Base-by-base conservation (phyloP, 2,329 filamentous ascomycete genomes). In the Penicillium capsulatum region DNA sequence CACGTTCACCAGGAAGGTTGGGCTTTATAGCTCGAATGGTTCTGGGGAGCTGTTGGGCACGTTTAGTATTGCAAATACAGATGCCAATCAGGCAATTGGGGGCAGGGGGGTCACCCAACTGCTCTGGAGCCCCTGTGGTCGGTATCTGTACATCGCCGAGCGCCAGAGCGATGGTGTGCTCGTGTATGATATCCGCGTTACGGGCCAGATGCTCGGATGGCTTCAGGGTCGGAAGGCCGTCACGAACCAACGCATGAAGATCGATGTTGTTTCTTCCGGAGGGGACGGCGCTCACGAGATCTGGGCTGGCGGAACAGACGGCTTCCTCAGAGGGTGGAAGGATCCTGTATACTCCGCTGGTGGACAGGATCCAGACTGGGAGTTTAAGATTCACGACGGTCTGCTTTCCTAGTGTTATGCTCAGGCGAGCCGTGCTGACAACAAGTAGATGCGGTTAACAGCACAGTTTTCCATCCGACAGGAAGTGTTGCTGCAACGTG, bases 251-350 rank as follows among this genome's bases (percentile, higher is more conserved):
- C 68, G 71, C n/a, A 56, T 82, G 41, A 71, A 72, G 2, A 67
- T 80, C 17, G 76, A 81, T 56, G 51, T 81, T 4, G 64, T 67
- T 8, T 35, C 58, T 19, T 48, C 54, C 45, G 32, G 60, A 36
- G 31, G 59, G 14, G 53, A 55, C 17, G 62, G 58, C 8, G 62
- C 66, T 7, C 68, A 73, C 50, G 75, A 81, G 51, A 60, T 83
- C 14, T 81, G 77, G 77, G 71, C 67, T 31, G 80, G 80, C 7
- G 78, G 77, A 0, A 69, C 59, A 1, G 79, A 83, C 63, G 79
- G 80, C 0, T 52, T 50, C 13, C 65, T 77, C 38, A 65, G 74
- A 41, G 62, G 70, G 38, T 79, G 76, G 76, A 63, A 59, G 29
- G 63, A 72, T 42, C 66, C 72, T 1, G 60, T 67, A n/a, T 49